These are phyloP conservation scores for Psilocybe tampanensis DNA, from an alignment of 768 basidiomycete genomes.

Conservation along the genomic window DNA sequence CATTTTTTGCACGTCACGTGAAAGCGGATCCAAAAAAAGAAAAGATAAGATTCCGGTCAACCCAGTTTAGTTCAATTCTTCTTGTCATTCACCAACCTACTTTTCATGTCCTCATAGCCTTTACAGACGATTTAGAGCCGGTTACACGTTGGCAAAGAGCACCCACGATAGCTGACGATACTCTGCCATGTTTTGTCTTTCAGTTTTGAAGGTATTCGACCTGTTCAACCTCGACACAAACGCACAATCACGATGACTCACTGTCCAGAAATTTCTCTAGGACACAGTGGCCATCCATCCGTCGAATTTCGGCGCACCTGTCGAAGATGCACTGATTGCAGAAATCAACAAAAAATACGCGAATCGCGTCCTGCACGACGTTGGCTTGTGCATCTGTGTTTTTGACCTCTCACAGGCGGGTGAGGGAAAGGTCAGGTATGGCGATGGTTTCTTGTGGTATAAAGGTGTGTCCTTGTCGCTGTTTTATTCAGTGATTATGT, in stretches of 20 bases:
- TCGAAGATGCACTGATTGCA: slow-evolving; percentile 77
- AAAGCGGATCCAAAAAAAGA: background rate
- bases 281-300: slow-evolving; percentile 93
- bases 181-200: slow-evolving; percentile 28
- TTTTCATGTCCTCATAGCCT: background rate
- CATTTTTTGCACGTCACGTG: slow-evolving; percentile 6
- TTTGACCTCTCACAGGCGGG: slow-evolving; percentile 87
- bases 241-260: slow-evolving; percentile 7
- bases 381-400: slow-evolving; percentile 88
- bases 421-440: slow-evolving; percentile 92
- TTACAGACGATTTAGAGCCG: background rate
- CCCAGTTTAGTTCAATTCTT: background rate
- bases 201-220: slow-evolving; percentile 39
- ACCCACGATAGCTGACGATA: background rate
- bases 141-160: background rate
- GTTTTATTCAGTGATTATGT: background rate
- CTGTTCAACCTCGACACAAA: background rate
- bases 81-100: background rate
- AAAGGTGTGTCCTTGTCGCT: slow-evolving; percentile 58
- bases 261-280: slow-evolving; percentile 37
- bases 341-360: slow-evolving; percentile 97
- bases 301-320: slow-evolving; percentile 77
- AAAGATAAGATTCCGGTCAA: background rate
- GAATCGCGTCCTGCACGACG: slow-evolving; percentile 86
- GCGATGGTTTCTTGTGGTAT: slow-evolving; percentile 95